phyloP scores from a whole-genome alignment of 495 filamentous ascomycete genomes.

The Trichocladium uniseriatum region DNA sequence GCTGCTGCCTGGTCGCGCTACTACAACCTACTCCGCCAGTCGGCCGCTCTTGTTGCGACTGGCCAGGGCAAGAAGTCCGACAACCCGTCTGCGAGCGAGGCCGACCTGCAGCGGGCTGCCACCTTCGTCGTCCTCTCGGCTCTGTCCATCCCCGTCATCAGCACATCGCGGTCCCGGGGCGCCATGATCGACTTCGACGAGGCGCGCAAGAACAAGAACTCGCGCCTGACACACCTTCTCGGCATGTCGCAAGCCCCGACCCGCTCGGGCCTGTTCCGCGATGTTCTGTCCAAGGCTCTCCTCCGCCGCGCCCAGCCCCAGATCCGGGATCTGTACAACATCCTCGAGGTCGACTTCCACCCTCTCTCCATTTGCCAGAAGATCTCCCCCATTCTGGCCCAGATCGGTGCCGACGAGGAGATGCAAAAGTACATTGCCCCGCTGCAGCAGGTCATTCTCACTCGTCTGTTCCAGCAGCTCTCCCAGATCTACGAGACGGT shows the following conservation, averaged over 20 bases:
- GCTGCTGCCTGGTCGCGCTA: slow-evolving; percentile 94
- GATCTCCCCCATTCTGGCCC: slow-evolving; percentile 88
- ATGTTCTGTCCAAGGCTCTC: slow-evolving; percentile 88
- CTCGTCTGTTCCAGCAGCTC: slow-evolving; percentile 94
- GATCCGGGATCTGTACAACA: slow-evolving; percentile 94
- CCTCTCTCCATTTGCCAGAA: slow-evolving; percentile 98
- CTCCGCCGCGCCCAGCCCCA: slow-evolving; percentile 84
- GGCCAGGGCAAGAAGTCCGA: slow-evolving; percentile 87
- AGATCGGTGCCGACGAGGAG: slow-evolving; percentile 90
- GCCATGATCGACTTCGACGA: slow-evolving; percentile 95
- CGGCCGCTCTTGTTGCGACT: slow-evolving; percentile 71
- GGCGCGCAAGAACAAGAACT: slow-evolving; percentile 97
- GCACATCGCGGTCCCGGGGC: slow-evolving; percentile 89
- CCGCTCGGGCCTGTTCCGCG: slow-evolving; percentile 85
- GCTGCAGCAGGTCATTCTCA: slow-evolving; percentile 96
- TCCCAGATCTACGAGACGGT: slow-evolving; percentile 99
- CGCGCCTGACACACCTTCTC: slow-evolving; percentile 86
- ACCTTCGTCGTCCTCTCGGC: slow-evolving; percentile 96
- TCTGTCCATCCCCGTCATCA: slow-evolving; percentile 95
- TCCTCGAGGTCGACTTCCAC: slow-evolving; percentile 98
- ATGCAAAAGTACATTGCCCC: slow-evolving; percentile 95
- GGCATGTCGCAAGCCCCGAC: slow-evolving; percentile 86
- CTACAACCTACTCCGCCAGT: slow-evolving; percentile 91
- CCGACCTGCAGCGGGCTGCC: slow-evolving; percentile 73
- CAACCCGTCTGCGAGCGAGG: slow-evolving; percentile 80